Base-by-base conservation (phyloP, 2,329 filamentous ascomycete genomes). In the Fusarium poae region DNA sequence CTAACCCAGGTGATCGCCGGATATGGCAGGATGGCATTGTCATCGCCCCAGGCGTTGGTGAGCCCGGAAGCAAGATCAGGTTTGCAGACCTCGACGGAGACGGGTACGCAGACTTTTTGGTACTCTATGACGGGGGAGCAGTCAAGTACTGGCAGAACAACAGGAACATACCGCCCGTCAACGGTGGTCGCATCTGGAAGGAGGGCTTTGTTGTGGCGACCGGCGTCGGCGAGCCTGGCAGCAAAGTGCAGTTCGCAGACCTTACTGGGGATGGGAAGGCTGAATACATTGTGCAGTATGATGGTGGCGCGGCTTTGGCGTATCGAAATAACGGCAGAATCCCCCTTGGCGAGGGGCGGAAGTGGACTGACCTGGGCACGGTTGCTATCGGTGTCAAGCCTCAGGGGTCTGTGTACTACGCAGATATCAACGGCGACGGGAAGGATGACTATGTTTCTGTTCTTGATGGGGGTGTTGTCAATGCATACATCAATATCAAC, bases 1-100 rank as follows among this genome's bases (percentile, higher is more conserved):
- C 50, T 0, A 15, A 46, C 4, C 29, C 48, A 10, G 56, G 53
- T 4, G 42, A 50, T 27, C 32, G 34, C 2, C 50, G 57, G 2
- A 63, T 54, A 16, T 66, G 65, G 61, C 37, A 67, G 10, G 20
- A 59, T 5, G 30, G 53, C 0, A 43, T 53, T 5, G 27, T 29
- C 2, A 67, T 71, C 3, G 37, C 63, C 0, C 67, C 68, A 1
- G 63, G 67, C 1, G 51, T 65, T 2, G 20, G 55, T 2, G 51
- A 61, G 8, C 57, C 51, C 0, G 51, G 63, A 8, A 55, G 50
- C 15, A 68, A 63, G 43, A 55, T 71, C 4, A 20, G 30, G 18
- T 71, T 71, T 23, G 63, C 66, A 16, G 59, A 69, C 27, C 68
- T 71, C 12, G 54, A 71, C 10, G 68, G 66, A 1, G 62, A 68